A percentile compares a stretch with the other conserved stretches of the same genome.
phyloP scores from a whole-genome alignment of 805 yeast genomes.

The Sungouiozyma intestinalis region DNA sequence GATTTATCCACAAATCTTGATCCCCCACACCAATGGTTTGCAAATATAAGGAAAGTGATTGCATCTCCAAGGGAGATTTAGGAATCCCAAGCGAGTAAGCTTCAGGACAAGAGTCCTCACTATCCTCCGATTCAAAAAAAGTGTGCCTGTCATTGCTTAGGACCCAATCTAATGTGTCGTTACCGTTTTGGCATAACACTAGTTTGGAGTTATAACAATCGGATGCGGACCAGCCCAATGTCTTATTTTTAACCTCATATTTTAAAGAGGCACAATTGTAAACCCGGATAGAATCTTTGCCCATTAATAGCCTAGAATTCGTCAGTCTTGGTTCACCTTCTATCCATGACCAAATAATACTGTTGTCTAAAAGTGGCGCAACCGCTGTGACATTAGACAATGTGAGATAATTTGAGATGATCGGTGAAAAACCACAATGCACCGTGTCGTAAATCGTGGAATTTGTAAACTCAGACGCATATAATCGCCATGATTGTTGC shows the following conservation, averaged over 20 bases:
- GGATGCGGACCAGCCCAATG: slow-evolving; percentile 50
- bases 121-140: slow-evolving; percentile 35
- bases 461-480: slow-evolving; percentile 36
- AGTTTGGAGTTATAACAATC: slow-evolving; percentile 50
- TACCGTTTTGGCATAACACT: slow-evolving; percentile 45
- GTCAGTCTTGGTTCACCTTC: slow-evolving; percentile 37
- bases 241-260: slow-evolving; percentile 10
- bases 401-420: slow-evolving; percentile 35
- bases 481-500: slow-evolving; percentile 29
- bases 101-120: slow-evolving; percentile 28
- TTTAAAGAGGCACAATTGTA: slow-evolving; percentile 36
- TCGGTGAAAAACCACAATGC: slow-evolving; percentile 56
- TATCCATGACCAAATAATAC: slow-evolving; percentile 68
- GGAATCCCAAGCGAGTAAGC: slow-evolving; percentile 39
- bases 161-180: slow-evolving; percentile 35
- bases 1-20: slow-evolving; percentile 52
- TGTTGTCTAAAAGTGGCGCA: slow-evolving; percentile 24
- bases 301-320: slow-evolving; percentile 6
- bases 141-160: slow-evolving; percentile 26
- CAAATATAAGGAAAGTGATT: slow-evolving; percentile 14
- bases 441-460: slow-evolving; percentile 32
- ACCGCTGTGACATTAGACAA: slow-evolving; percentile 19
- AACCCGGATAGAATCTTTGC: slow-evolving; percentile 26
- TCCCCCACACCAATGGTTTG: neutral
- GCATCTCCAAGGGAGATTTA: slow-evolving; percentile 37